Base-by-base conservation (phyloP, 176 grass and related monocot genomes). In the Alloteropsis semialata region DNA sequence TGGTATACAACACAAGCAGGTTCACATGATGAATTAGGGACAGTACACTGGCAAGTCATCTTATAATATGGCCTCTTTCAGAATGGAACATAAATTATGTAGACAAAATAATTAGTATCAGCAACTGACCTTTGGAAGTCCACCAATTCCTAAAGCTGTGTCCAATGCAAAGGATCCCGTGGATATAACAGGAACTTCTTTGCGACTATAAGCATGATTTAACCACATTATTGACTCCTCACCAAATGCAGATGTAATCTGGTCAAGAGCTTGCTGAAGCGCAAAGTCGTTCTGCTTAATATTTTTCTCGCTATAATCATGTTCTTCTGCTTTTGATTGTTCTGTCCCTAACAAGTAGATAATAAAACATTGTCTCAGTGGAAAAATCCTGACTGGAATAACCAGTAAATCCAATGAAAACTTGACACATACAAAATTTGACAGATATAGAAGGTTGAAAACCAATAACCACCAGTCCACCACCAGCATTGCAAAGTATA, bases 211-310 rank as follows among this genome's bases (percentile, higher is more conserved):
- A 44, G 76, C 84, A 14, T 39, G 90, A 85, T 65, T 80, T 69
- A 91, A 82, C 89, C 89, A 91, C 85, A 91, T 88, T 39, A 91
- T 91, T 61, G 89, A 79, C 49, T 82, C 89, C 74, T 84, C 76
- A 18, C 89, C 89, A 81, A 91, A 91, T 75, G 74, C 30, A 30
- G 81, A 63, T 72, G 78, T 79, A 64, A 91, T 91, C 37, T 91
- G 85, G 62, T 88, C 85, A 54, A 91, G 29, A 36, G 89, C 85
- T 85, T 91, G 89, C 56, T 91, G 89, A 25, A 91, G 51, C 10
- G 81, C 89, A 37, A 75, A 29, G 5, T 91, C 81, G 64, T 88
- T 91, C 36, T 66, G 42, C 49, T 77, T 81, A 81, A 85, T 13
- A 38, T 28, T 74, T 51, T 49, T 34, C 33, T 88, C 75, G 4